phyloP scores from a whole-genome alignment of 352 stramenopile species.

The Globisporangium polare region DNA sequence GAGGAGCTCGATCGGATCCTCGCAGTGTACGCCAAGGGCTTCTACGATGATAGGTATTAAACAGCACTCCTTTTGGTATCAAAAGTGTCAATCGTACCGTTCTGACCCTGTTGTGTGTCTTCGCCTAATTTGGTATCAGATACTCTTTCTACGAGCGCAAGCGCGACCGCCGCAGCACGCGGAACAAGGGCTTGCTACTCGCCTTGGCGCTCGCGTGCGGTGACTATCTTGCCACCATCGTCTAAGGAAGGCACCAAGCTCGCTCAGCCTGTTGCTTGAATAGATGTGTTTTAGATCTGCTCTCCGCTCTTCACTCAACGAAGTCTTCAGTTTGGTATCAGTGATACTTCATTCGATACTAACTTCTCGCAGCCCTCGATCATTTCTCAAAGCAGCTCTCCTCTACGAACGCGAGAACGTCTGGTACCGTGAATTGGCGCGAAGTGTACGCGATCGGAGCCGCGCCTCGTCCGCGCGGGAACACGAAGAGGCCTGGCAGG shows the following conservation, averaged over 20 bases:
- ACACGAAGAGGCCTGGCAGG: conserved; percentile 10
- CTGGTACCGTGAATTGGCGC: conserved; percentile 9
- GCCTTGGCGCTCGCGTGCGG: conserved; percentile 40
- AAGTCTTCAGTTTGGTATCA: neutral
- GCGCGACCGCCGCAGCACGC: conserved; percentile 49
- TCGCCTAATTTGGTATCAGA: conserved; percentile 19
- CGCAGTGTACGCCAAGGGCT: conserved; percentile 62
- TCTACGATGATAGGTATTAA: conserved; percentile 51
- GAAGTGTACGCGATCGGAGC: neutral
- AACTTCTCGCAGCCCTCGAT: neutral
- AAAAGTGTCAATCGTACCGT: neutral
- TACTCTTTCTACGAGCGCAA: conserved; percentile 53
- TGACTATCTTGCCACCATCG: conserved; percentile 49
- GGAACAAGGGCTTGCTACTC: conserved; percentile 51
- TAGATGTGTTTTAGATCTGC: conserved; percentile 2
- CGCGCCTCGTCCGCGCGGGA: neutral
- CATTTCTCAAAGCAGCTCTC: neutral
- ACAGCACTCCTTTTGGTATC: conserved; percentile 5
- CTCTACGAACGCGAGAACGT: conserved; percentile 8
- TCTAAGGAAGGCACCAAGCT: conserved; percentile 13
- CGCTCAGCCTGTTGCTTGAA: neutral
- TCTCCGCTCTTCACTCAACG: neutral
- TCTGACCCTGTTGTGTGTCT: neutral
- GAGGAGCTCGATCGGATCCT: conserved; percentile 57
- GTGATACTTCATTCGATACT: neutral